Evolutionary conservation across 495 filamentous ascomycete genomes (phyloP).

Genomic region (Aspergillus hancockii): DNA sequence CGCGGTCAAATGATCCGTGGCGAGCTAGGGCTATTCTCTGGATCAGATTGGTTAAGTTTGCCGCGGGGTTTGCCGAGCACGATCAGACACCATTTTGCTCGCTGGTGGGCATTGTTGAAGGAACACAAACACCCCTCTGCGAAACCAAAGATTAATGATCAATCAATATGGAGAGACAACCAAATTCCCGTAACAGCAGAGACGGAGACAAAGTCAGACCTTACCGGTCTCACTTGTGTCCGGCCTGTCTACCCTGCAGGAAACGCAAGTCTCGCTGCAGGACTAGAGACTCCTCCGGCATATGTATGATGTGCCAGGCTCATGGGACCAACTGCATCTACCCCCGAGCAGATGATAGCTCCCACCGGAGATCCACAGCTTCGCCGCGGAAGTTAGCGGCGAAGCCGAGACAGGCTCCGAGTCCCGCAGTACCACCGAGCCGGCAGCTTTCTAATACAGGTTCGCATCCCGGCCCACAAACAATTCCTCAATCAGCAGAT

Average conservation of each 20-base stretch:
- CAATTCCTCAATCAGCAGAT: neutral
- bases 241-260: constrained; percentile 28
- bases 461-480: neutral
- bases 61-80: constrained; percentile 14
- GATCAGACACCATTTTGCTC: neutral
- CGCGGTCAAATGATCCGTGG: no score
- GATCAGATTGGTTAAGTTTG: constrained; percentile 8
- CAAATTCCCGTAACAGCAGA: neutral
- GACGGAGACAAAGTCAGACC: constrained; percentile 15
- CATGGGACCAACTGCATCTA: constrained; percentile 30
- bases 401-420: constrained; percentile 4
- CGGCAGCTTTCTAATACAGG: neutral
- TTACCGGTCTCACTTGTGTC: constrained; percentile 27
- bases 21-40: no score
- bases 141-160: neutral
- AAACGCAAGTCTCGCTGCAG: constrained; percentile 32
- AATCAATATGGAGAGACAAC: constrained; percentile 6
- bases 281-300: constrained; percentile 9
- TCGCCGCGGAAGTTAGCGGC: constrained; percentile 14
- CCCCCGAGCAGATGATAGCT: constrained; percentile 16
- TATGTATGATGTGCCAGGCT: constrained; percentile 28
- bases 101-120: neutral
- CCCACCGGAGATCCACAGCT: constrained; percentile 5
- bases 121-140: no score
- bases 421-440: neutral